Evolutionary conservation across 2,329 filamentous ascomycete genomes (phyloP).

Genomic region (Fusarium brevicatenulatum): DNA sequence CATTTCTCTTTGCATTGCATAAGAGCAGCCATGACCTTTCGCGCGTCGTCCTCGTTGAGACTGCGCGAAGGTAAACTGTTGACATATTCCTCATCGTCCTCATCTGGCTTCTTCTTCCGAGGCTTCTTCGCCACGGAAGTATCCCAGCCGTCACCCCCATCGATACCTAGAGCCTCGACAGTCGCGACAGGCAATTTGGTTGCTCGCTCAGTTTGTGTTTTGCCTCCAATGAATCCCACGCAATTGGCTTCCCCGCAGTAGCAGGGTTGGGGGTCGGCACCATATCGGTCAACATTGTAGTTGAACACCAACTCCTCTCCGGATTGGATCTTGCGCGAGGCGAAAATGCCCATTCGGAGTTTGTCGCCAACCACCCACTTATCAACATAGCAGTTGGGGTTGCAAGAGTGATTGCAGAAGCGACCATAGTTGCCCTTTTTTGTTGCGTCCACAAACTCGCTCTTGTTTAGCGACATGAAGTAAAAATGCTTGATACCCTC

Average conservation of each 20-base stretch:
- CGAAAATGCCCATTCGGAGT: conserved; percentile 98
- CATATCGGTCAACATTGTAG: conserved; percentile 99
- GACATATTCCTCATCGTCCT: conserved; percentile 96
- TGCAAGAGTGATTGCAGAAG: conserved; percentile 99
- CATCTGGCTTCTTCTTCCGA: conserved; percentile 88
- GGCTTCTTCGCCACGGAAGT: conserved; percentile 88
- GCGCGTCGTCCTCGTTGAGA: conserved; percentile 84
- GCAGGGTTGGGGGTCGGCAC: conserved; percentile 94
- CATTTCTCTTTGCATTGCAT: conserved; percentile 99
- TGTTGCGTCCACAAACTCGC: conserved; percentile 96
- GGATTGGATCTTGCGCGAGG: conserved; percentile 81
- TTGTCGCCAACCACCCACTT: conserved; percentile 99
- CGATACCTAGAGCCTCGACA: conserved; percentile 95
- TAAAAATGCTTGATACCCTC: conserved; percentile 99
- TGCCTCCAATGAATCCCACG: conserved; percentile 95
- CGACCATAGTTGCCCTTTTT: conserved; percentile 95
- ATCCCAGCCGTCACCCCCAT: conserved; percentile 92
- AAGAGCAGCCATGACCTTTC: conserved; percentile 94
- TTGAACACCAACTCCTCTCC: conserved; percentile 98
- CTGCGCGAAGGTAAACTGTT: conserved; percentile 84
- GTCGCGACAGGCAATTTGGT: conserved; percentile 90
- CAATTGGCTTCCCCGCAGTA: conserved; percentile 97
- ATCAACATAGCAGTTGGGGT: conserved; percentile 98
- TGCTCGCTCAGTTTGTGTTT: conserved; percentile 94
- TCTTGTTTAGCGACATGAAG: conserved; percentile 98